These are phyloP conservation scores for Geranium incanum DNA, from an alignment of 441 rosid species.

Conservation along the genomic window DNA sequence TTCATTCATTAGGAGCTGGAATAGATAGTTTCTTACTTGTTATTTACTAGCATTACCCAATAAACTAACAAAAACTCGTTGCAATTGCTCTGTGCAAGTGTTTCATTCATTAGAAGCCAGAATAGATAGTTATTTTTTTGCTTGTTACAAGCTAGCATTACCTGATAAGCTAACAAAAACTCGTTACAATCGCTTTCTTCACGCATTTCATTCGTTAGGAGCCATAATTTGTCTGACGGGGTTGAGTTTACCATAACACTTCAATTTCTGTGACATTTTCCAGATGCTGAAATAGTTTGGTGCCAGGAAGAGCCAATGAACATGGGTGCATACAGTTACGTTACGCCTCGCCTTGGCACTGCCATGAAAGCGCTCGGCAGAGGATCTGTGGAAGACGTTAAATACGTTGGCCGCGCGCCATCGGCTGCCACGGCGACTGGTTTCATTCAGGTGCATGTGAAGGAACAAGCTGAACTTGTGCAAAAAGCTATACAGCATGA, in stretches of 20 bases:
- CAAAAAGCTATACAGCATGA: conserved; percentile 53
- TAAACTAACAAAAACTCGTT: no score
- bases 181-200: no score
- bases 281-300: conserved; percentile 94
- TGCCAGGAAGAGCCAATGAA: conserved; percentile 99
- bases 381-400: conserved; percentile 68
- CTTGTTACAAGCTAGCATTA: no score
- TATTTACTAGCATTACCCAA: no score
- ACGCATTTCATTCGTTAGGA: no score
- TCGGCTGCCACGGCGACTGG: conserved; percentile 95
- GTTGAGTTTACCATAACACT: not conserved
- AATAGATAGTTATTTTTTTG: not conserved
- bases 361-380: conserved; percentile 55
- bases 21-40: no score
- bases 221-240: no score
- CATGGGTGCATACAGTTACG: conserved; percentile 78
- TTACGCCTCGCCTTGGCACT: conserved; percentile 67
- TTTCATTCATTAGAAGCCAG: no score
- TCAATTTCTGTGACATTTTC: not conserved
- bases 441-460: conserved; percentile 60
- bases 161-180: no score
- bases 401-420: conserved; percentile 78
- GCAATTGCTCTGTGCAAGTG: no score
- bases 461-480: conserved; percentile 71
- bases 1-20: no score